A percentile compares a stretch with the other conserved stretches of the same genome.
Conservation (phyloP, 129 eudicot species). For the sunflower (Helianthus annuus) region HanXRQr2.0-SUNRISE NC_035449.2:15810453-15810952, state of each 20-base stretch:
- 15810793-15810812: constrained; percentile 9
- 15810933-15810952: neutral
- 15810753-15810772: constrained; percentile 20
- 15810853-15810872: constrained; percentile 66
- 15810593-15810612: constrained; percentile 1
- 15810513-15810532: constrained; percentile 31
- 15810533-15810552: constrained; percentile 22
- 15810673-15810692: constrained; percentile 60
- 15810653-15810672: constrained; percentile 39
- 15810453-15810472: constrained; percentile 18
- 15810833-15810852: constrained; percentile 46
- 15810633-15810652: constrained; percentile 36
- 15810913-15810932: neutral
- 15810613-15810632: neutral
- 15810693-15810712: constrained; percentile 37
- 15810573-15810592: constrained; percentile 13
- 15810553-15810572: constrained; percentile 51
- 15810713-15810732: constrained; percentile 32
- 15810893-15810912: neutral
- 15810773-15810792: constrained; percentile 8
- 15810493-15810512: constrained; percentile 4
- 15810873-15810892: constrained; percentile 68
- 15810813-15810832: constrained; percentile 66
- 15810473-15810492: constrained; percentile 10
- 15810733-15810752: constrained; percentile 58